A percentile compares a stretch with the other conserved stretches of the same genome.
Evolutionary conservation across 495 filamentous ascomycete species (phyloP).

Genomic region (Neurospora hispaniola): DNA sequence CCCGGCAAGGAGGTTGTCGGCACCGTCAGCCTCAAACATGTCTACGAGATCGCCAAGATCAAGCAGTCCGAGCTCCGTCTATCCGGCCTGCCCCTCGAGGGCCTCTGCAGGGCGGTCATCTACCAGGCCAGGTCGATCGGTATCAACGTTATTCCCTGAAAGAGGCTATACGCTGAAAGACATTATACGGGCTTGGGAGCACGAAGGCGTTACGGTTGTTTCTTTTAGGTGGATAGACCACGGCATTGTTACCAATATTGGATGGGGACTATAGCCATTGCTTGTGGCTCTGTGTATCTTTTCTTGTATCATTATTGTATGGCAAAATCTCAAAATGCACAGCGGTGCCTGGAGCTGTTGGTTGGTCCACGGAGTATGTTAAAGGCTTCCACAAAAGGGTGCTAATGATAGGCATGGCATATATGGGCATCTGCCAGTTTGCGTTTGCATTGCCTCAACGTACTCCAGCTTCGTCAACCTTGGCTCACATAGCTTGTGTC

Average conservation of each 20-base stretch:
- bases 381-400: not conserved
- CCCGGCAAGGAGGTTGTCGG: conserved; percentile 74
- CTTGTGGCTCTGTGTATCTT: conserved; percentile 4
- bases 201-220: conserved; percentile 20
- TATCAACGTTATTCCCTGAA: conserved; percentile 63
- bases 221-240: conserved; percentile 2
- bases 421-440: not conserved
- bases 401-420: not conserved
- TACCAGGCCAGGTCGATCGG: conserved; percentile 83
- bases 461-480: not conserved
- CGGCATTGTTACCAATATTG: not conserved
- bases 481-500: not conserved
- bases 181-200: conserved; percentile 1
- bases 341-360: not conserved
- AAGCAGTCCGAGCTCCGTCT: conserved; percentile 79
- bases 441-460: not conserved
- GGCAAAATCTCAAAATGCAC: not conserved
- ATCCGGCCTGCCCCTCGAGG: conserved; percentile 68
- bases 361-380: not conserved
- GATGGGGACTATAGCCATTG: not conserved
- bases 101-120: conserved; percentile 76
- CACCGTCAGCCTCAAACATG: conserved; percentile 81
- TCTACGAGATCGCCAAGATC: conserved; percentile 97
- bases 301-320: conserved; percentile 4
- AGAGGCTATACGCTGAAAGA: not conserved